Conservation (phyloP, 495 filamentous ascomycete genomes). For the Alectoria sarmentosa region DNA sequence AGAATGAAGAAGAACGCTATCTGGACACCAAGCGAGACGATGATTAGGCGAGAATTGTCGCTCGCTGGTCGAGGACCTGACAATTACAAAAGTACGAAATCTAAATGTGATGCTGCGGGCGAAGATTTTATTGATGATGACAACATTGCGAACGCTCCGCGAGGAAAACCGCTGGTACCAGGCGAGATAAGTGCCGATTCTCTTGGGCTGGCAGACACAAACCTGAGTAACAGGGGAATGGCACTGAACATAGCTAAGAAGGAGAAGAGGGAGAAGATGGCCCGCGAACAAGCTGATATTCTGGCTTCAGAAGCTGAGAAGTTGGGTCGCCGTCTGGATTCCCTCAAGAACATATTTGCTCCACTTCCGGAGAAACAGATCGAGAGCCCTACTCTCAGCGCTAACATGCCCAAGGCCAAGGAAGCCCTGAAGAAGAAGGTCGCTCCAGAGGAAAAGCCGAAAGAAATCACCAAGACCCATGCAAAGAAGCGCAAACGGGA, state of each 20-base stretch:
- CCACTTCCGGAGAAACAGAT: slow-evolving; percentile 17
- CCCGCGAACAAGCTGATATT: slow-evolving; percentile 53
- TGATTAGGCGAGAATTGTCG: slow-evolving; percentile 86
- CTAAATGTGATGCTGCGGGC: slow-evolving; percentile 58
- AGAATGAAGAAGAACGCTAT: slow-evolving; percentile 99
- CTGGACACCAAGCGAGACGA: slow-evolving; percentile 92
- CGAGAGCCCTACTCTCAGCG: slow-evolving; percentile 9
- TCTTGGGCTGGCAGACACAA: slow-evolving; percentile 35
- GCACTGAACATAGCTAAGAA: slow-evolving; percentile 91
- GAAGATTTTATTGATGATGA: slow-evolving; percentile 54
- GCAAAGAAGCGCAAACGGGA: slow-evolving; percentile 27
- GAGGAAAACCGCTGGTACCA: slow-evolving; percentile 40
- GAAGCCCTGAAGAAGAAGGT: slow-evolving; percentile 17
- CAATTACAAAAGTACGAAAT: slow-evolving; percentile 59
- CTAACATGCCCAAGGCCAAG: slow-evolving; percentile 16
- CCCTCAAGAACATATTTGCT: slow-evolving; percentile 41
- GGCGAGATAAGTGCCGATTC: slow-evolving; percentile 44
- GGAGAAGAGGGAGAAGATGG: slow-evolving; percentile 67
- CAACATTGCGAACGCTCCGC: slow-evolving; percentile 39
- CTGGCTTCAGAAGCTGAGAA: slow-evolving; percentile 54
- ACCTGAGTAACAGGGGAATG: slow-evolving; percentile 78
- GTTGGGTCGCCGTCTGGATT: slow-evolving; percentile 45
- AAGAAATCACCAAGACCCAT: slow-evolving; percentile 21
- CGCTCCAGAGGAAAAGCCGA: slow-evolving; percentile 30
- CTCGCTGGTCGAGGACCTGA: slow-evolving; percentile 69